A percentile compares a stretch with the other conserved stretches of the same genome.
These are phyloP conservation scores for Microcera coccophila DNA, from an alignment of 2,329 filamentous ascomycete species.

Conservation along the genomic window DNA sequence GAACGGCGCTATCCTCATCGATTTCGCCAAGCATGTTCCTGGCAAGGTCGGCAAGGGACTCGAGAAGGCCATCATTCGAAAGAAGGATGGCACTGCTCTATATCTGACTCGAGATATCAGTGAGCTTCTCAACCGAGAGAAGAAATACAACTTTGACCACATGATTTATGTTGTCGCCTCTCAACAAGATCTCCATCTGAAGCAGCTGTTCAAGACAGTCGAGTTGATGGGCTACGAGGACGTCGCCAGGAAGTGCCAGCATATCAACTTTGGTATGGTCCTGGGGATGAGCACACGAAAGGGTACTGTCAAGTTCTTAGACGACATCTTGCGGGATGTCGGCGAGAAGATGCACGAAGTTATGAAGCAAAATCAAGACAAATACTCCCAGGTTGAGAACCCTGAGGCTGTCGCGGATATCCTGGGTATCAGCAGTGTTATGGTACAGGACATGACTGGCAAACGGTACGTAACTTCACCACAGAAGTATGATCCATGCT, in stretches of 20 bases:
- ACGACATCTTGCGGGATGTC: slow-evolving; percentile 54
- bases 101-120: slow-evolving; percentile 78
- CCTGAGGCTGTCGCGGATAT: slow-evolving; percentile 79
- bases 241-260: slow-evolving; percentile 63
- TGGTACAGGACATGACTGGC: slow-evolving; percentile 97
- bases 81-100: slow-evolving; percentile 70
- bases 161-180: slow-evolving; percentile 78
- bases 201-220: slow-evolving; percentile 73
- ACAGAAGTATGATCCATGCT: neutral
- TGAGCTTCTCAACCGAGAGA: slow-evolving; percentile 62
- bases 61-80: slow-evolving; percentile 66
- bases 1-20: slow-evolving; percentile 67
- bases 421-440: slow-evolving; percentile 88
- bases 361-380: slow-evolving; percentile 85
- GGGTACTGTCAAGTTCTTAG: slow-evolving; percentile 70
- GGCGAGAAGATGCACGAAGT: slow-evolving; percentile 96
- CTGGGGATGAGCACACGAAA: slow-evolving; percentile 67
- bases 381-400: slow-evolving; percentile 86
- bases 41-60: slow-evolving; percentile 66
- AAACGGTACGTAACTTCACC: slow-evolving; percentile 61
- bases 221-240: slow-evolving; percentile 67
- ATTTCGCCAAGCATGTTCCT: slow-evolving; percentile 64
- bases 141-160: slow-evolving; percentile 66
- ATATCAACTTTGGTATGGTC: slow-evolving; percentile 73
- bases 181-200: slow-evolving; percentile 68